Percentiles rank a stretch among this genome's conserved stretches.
Conservation (phyloP, 2,329 filamentous ascomycete genomes). For the Zasmidium cellare region DNA sequence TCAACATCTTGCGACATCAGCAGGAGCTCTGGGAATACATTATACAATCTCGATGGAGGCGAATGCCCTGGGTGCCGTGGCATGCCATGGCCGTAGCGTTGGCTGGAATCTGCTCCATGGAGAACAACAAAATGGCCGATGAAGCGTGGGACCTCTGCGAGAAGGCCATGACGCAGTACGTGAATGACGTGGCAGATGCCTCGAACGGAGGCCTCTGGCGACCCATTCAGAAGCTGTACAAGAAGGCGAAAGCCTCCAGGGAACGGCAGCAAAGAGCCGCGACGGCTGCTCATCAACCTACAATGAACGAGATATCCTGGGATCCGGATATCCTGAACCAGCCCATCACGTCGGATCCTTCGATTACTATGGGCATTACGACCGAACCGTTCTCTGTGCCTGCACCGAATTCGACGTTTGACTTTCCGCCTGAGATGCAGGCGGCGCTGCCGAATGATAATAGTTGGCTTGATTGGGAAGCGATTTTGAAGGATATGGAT, state of each 20-base stretch:
- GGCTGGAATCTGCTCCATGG: conserved; percentile 54
- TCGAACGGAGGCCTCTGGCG: conserved; percentile 55
- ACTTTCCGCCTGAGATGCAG: conserved; percentile 23
- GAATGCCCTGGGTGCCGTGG: conserved; percentile 59
- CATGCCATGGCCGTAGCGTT: conserved; percentile 56
- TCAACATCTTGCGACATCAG: conserved; percentile 46
- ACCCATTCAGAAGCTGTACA: conserved; percentile 55
- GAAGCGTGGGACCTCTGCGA: conserved; percentile 55
- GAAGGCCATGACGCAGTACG: conserved; percentile 45
- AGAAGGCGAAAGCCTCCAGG: conserved; percentile 43
- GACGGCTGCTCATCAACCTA: not conserved
- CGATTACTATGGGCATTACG: not conserved
- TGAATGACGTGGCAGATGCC: conserved; percentile 51
- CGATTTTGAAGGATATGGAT: conserved; percentile 35
- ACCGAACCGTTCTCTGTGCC: not conserved
- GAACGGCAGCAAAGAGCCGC: conserved; percentile 13
- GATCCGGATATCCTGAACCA: not conserved
- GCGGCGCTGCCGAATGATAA: conserved; percentile 19
- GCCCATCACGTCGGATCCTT: not conserved
- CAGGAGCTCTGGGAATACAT: conserved; percentile 27
- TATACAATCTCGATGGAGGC: conserved; percentile 42
- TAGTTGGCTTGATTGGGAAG: conserved; percentile 39
- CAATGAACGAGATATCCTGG: not conserved
- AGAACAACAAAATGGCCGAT: conserved; percentile 47
- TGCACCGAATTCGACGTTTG: conserved; percentile 14